Evolutionary conservation across 2,329 filamentous ascomycete species (phyloP).

Genomic region (Aschersonia sp.): DNA sequence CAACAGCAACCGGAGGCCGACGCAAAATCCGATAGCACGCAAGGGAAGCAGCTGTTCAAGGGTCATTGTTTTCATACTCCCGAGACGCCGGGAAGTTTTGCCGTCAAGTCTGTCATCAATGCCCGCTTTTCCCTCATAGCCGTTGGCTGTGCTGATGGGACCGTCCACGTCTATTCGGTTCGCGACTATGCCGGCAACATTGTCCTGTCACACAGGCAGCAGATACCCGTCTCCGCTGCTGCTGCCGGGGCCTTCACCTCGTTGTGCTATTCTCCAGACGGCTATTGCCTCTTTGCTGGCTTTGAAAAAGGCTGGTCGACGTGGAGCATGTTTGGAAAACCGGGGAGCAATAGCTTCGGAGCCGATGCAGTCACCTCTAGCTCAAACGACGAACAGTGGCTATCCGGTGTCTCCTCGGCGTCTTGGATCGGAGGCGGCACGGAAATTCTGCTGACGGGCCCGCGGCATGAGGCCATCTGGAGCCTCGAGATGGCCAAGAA

Average conservation of each 20-base stretch:
- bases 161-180: conserved; percentile 78
- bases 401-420: conserved; percentile 62
- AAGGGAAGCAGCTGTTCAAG: conserved; percentile 59
- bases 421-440: conserved; percentile 82
- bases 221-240: conserved; percentile 49
- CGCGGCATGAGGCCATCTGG: conserved; percentile 67
- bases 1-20: conserved; percentile 12
- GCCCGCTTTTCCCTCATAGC: conserved; percentile 89
- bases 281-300: conserved; percentile 88
- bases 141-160: conserved; percentile 66
- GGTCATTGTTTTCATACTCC: conserved; percentile 85
- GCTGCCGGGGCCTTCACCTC: conserved; percentile 59
- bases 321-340: conserved; percentile 95
- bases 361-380: conserved; percentile 49
- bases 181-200: conserved; percentile 91
- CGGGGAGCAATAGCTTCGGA: conserved; percentile 70
- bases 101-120: conserved; percentile 70
- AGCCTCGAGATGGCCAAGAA: conserved; percentile 85
- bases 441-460: conserved; percentile 62
- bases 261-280: conserved; percentile 81
- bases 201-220: conserved; percentile 67
- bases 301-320: conserved; percentile 88
- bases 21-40: conserved; percentile 24
- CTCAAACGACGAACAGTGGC: conserved; percentile 66
- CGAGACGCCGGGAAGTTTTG: conserved; percentile 40